Evolutionary conservation across 2,329 filamentous ascomycete species (phyloP), one percentile per base, ranked within the genome.

Genomic region (Pseudopithomyces chartarum): DNA sequence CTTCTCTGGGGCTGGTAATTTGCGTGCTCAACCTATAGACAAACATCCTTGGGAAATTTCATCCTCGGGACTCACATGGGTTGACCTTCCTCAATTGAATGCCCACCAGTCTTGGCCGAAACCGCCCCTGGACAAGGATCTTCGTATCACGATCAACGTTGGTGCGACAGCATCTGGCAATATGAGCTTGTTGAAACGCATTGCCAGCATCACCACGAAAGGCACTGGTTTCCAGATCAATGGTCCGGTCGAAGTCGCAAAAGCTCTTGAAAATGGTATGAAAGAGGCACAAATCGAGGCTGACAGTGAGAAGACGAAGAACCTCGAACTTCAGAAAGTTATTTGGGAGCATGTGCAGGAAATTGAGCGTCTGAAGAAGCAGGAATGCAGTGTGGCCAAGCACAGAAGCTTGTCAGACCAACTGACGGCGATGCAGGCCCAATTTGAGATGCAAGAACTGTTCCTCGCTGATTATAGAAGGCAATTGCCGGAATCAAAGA

Each of bases 61-160:
- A n/a, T n/a, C n/a, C n/a, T n/a, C n/a, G n/a, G n/a, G n/a, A n/a
- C n/a, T n/a, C n/a, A n/a, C n/a, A n/a, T n/a, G n/a, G n/a, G 11
- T 20, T n/a, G 10, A 39, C 6, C 19, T 22, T 17, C 15, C 10
- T 8, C 26, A 19, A 8, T 38, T n/a, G 7, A 8, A 33, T 4
- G 13, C 39, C 23, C 20, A 4, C 5, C 42, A n/a, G 20, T 11
- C 13, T 13, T 26, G n/a, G 17, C 39, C 47, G 15, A 32, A 11
- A n/a, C 19, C 45, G 13, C 34, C 48, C 2, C 32, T 52, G 3
- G 34, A 38, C 15, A 12, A 29, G 5, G 48, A 42, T 22, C 34
- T 57, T n/a, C 45, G 50, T 23, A 38, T 66, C 11, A 55, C 46
- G 11, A 60, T 65, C 52, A 62, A 55, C 20, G 49, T 65, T 33